These are phyloP conservation scores for Chaetomiaceae sp. DNA, from an alignment of 2,329 filamentous ascomycete species.

Conservation along the genomic window DNA sequence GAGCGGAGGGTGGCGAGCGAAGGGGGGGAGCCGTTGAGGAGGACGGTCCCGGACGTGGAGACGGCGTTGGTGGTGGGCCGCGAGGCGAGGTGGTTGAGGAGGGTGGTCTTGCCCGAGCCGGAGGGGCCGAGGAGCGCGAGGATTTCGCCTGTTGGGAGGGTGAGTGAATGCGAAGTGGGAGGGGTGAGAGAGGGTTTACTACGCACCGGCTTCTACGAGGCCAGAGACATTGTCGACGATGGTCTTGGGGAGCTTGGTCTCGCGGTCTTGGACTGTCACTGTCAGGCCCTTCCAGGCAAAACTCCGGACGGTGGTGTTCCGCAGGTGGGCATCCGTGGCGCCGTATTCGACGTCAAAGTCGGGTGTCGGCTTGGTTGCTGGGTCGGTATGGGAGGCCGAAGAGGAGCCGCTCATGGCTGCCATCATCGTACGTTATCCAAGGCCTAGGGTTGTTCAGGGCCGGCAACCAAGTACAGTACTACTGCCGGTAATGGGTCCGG, in stretches of 20 bases:
- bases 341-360: slow-evolving; percentile 30
- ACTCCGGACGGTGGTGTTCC: slow-evolving; percentile 59
- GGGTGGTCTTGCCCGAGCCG: slow-evolving; percentile 73
- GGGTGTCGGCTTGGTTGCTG: slow-evolving; percentile 11
- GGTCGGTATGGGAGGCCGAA: slow-evolving; percentile 20
- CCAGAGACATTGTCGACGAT: slow-evolving; percentile 63
- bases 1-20: slow-evolving; percentile 55
- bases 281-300: slow-evolving; percentile 64
- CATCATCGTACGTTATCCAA: slow-evolving; percentile 3
- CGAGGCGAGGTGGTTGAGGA: slow-evolving; percentile 72
- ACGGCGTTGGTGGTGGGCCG: slow-evolving; percentile 41
- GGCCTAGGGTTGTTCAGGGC: neutral
- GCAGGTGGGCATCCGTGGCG: slow-evolving; percentile 46
- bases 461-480: too few relatives aligned
- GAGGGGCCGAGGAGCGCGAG: slow-evolving; percentile 78
- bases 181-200: neutral
- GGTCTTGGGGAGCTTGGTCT: slow-evolving; percentile 57
- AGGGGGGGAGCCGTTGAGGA: slow-evolving; percentile 58
- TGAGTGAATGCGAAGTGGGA: too few relatives aligned
- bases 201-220: slow-evolving; percentile 55
- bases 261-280: slow-evolving; percentile 70
- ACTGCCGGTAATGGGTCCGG: too few relatives aligned
- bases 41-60: slow-evolving; percentile 50
- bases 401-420: slow-evolving; percentile 10
- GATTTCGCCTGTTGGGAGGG: slow-evolving; percentile 53